Percentiles rank a stretch among this genome's conserved stretches.
Evolutionary conservation across 495 filamentous ascomycete genomes (phyloP).

Genomic region (Talaromyces nanjingensis): DNA sequence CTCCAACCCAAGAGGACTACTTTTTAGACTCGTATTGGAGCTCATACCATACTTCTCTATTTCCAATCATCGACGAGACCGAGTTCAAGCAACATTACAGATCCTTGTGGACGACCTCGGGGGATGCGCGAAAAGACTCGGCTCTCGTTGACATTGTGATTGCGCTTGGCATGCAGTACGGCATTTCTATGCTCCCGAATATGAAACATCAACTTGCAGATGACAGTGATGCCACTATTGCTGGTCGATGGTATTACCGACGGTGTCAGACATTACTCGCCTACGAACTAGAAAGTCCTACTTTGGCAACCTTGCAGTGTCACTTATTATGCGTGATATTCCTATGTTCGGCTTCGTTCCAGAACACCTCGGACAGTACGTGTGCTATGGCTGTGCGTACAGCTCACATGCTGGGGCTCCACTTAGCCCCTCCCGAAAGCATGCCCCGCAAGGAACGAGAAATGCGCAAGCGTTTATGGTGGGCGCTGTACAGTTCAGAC

Average conservation of each 20-base stretch:
- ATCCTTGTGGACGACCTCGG: slow-evolving; percentile 26
- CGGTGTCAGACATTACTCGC: slow-evolving; percentile 32
- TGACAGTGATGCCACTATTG: slow-evolving; percentile 26
- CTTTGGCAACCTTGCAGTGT: slow-evolving; percentile 37
- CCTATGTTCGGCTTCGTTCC: slow-evolving; percentile 30
- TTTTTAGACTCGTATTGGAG: slow-evolving; percentile 44
- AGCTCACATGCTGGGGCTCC: slow-evolving; percentile 36
- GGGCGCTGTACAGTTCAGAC: slow-evolving; percentile 32
- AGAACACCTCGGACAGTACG: slow-evolving; percentile 35
- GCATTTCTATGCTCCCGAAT: slow-evolving; percentile 20
- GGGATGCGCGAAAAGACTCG: slow-evolving; percentile 26
- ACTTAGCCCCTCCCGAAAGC: slow-evolving; percentile 28
- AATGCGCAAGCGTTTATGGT: slow-evolving; percentile 35
- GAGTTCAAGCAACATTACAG: slow-evolving; percentile 33
- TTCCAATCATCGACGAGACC: slow-evolving; percentile 30
- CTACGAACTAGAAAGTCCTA: slow-evolving; percentile 35
- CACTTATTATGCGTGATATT: slow-evolving; percentile 32
- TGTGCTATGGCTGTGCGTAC: slow-evolving; percentile 29
- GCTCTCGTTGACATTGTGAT: slow-evolving; percentile 42
- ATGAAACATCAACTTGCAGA: slow-evolving; percentile 1
- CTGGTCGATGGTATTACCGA: slow-evolving; percentile 25
- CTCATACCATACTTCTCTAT: slow-evolving; percentile 29
- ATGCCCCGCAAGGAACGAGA: slow-evolving; percentile 24
- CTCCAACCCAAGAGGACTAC: slow-evolving; percentile 36
- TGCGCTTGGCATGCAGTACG: slow-evolving; percentile 40